phyloP scores from a whole-genome alignment of 2,329 filamentous ascomycete genomes.

The Colletotrichum spinosum region DNA sequence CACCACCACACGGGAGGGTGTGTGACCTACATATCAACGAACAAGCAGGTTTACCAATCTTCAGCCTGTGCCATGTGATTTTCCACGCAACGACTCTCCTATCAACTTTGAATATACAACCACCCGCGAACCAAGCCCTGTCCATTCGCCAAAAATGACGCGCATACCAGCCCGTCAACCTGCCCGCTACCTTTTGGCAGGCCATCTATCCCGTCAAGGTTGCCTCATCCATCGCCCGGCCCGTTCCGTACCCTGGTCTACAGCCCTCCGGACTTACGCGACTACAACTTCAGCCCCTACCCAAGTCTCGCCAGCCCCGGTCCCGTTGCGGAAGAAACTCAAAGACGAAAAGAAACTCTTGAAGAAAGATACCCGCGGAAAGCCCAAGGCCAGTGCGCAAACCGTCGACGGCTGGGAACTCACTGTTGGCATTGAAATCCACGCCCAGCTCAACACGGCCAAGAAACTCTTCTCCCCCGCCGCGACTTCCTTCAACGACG shows the following conservation, averaged over 20 bases:
- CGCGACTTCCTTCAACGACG: conserved; percentile 71
- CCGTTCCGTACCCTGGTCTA: conserved; percentile 33
- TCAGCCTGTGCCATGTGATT: no score
- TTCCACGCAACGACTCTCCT: not conserved
- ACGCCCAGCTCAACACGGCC: conserved; percentile 91
- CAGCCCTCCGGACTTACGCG: conserved; percentile 39
- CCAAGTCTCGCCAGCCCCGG: conserved; percentile 39
- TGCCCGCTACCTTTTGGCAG: conserved; percentile 61
- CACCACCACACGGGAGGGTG: conserved; percentile 12
- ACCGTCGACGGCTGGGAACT: conserved; percentile 83
- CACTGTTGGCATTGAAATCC: conserved; percentile 96
- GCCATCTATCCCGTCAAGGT: conserved; percentile 54
- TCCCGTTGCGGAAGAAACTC: conserved; percentile 76
- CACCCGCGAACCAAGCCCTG: not conserved
- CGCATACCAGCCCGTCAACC: conserved; percentile 57
- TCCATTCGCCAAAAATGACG: conserved; percentile 50
- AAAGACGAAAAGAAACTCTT: conserved; percentile 78
- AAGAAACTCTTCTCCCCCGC: conserved; percentile 90
- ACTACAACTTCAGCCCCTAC: conserved; percentile 41
- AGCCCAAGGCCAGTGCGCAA: conserved; percentile 60
- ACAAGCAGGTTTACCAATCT: not conserved
- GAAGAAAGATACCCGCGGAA: conserved; percentile 70
- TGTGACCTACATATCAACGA: not conserved
- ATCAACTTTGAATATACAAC: not conserved
- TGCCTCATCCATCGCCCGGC: conserved; percentile 48